phyloP scores from a whole-genome alignment of 495 filamentous ascomycete genomes.

The Thermochaetoides thermophila region DNA sequence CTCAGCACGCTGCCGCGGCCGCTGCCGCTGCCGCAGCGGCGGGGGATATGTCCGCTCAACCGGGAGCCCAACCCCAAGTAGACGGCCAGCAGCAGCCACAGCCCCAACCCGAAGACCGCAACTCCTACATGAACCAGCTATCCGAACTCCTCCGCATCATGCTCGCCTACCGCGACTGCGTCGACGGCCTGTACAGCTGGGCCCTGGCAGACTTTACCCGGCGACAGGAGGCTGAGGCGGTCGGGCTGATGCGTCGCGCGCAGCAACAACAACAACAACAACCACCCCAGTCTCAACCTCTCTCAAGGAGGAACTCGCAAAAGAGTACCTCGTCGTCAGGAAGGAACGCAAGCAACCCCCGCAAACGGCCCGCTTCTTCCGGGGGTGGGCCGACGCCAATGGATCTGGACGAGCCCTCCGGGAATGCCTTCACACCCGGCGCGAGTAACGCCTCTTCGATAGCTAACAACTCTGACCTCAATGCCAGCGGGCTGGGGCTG shows the following conservation, averaged over 20 bases:
- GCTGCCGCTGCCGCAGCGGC: conserved; percentile 9
- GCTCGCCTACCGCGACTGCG: conserved; percentile 83
- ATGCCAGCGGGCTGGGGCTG: conserved; percentile 18
- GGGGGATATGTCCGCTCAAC: too few species aligned
- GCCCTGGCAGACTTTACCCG: conserved; percentile 85
- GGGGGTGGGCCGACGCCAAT: conserved; percentile 18
- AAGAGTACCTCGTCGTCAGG: conserved; percentile 20
- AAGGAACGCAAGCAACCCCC: conserved; percentile 18
- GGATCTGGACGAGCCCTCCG: conserved; percentile 12
- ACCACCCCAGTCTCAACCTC: neutral
- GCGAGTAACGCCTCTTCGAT: neutral
- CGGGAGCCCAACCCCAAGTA: too few species aligned
- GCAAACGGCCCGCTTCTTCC: neutral
- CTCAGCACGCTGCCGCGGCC: conserved; percentile 14
- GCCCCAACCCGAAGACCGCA: conserved; percentile 46
- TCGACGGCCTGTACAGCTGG: conserved; percentile 90
- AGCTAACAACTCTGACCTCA: neutral
- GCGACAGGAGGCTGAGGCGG: conserved; percentile 66
- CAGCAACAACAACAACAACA: too few species aligned
- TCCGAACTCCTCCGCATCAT: conserved; percentile 87
- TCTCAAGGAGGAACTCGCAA: conserved; percentile 1
- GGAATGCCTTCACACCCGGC: neutral
- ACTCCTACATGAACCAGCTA: conserved; percentile 80
- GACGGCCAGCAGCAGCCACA: too few species aligned
- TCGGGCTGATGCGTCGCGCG: conserved; percentile 6